Evolutionary conservation across 2,329 filamentous ascomycete species (phyloP), one percentile per base, ranked within the genome.

Genomic region (Blumeria hordei): DNA sequence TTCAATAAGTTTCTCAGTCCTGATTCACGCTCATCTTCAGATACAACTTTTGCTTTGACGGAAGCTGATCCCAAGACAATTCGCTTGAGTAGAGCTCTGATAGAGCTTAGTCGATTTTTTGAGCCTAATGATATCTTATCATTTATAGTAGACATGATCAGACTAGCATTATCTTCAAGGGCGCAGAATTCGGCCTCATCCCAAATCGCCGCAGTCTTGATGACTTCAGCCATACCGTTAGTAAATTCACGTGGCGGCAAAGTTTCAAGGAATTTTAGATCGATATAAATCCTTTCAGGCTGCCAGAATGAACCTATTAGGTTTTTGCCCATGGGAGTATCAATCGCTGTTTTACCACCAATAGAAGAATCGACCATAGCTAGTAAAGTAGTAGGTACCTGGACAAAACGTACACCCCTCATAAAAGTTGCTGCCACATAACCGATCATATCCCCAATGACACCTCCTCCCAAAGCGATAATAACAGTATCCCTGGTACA

Each of bases 321-420:
- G 66, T 98, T 98, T 74, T 98, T 98, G 58, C 92, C 92, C 66
- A 88, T 78, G 7, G 90, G 88, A 0, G 87, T 94, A 66, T 98
- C 92, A 67, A 98, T 96, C 56, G 92, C 92, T 9, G 92, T 98
- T 74, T 98, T 98, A 59, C 92, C 92, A 58, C 92, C 92, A 65
- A 98, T 96, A 39, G 88, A 94, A 49, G 90, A 96, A 69, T 98
- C 92, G 44, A 98, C 92, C 92, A 98, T 98, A 59, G 92, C 80
- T 54, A 98, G 74, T 56, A 98, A 73, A 0, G 88, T 94, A 9
- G 92, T 98, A 1, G 92, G 92, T 50, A 98, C 88, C 69, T 98
- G 92, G 44, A 95, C 88, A 66, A 94, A 94, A 61, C 85, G 85
- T 59, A 98, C 83, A 55, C 92, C 92, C 61, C 92, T 83, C 92